Evolutionary conservation across 1,139 yeast genomes (phyloP), one percentile per base, ranked within the genome.

Genomic region (Candida tetrigidarum): DNA sequence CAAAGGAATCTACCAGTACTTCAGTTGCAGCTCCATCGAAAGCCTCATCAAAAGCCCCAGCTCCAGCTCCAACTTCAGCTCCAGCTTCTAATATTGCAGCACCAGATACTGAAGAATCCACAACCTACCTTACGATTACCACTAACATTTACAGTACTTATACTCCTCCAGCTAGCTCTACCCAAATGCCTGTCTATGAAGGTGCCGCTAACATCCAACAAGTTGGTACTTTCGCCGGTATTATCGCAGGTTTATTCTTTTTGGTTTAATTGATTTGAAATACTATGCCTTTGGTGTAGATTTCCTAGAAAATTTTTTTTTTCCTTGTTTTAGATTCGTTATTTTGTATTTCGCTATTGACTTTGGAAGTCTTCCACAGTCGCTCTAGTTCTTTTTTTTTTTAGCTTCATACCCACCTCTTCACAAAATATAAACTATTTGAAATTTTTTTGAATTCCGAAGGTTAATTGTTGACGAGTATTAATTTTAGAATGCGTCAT

Each of bases 111-210:
- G 19, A 20, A 39, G 23, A 22, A 20, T 32, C 26, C 11, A 32
- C 26, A 5, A 19, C 36, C 2, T 32, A 11, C 11, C 10, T 32
- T 32, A 32, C 36, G 12, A 18, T 26, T 6, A 16, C 40, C 18
- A 34, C 39, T 14, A 14, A 28, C 12, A 11, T 15, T 18, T 35
- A 12, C 37, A 34, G 43, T 12, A 46, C 43, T 18, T 19, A 32
- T 19, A 15, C 14, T 8, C 36, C 36, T 11, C n/a, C 26, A 2
- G 7, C 26, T n/a, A 32, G 36, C 9, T 19, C 33, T 7, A 10
- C 39, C n/a, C 32, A 15, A 15, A 19, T 37, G 11, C 19, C 26
- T 10, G 28, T 35, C 19, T 37, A 26, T 15, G 41, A 37, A 28
- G 41, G 41, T 10, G 26, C 27, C 18, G 39, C 33, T 19, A 20